phyloP scores from a whole-genome alignment of 2,329 filamentous ascomycete species.

The Aspergillus sp. region DNA sequence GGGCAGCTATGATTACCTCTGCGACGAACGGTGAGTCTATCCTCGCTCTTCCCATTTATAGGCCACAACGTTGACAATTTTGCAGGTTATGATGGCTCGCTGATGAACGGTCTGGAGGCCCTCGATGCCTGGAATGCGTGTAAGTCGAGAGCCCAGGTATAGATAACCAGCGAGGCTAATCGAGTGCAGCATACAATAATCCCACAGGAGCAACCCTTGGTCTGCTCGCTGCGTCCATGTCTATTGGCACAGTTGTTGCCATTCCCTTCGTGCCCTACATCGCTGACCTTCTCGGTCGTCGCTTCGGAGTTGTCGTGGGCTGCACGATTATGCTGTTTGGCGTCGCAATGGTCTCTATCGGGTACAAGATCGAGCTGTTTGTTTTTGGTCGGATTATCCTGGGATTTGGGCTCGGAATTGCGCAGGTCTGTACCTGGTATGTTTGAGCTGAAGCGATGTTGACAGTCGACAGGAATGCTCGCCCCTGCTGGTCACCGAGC shows the following conservation, averaged over 20 bases:
- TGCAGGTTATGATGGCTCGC: slow-evolving; percentile 49
- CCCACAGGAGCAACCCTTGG: slow-evolving; percentile 40
- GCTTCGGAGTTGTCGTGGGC: slow-evolving; percentile 48
- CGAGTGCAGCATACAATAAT: slow-evolving; percentile 19
- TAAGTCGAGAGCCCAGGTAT: neutral
- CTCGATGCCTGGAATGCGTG: slow-evolving; percentile 45
- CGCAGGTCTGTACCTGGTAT: slow-evolving; percentile 8
- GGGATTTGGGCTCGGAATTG: slow-evolving; percentile 29
- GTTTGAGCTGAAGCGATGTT: neutral
- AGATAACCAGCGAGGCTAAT: neutral
- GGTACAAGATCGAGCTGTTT: slow-evolving; percentile 29
- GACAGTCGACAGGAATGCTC: slow-evolving; percentile 17
- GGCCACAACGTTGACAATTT: neutral
- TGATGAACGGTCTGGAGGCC: slow-evolving; percentile 53
- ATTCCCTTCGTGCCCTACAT: slow-evolving; percentile 51
- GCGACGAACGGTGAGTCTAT: slow-evolving; percentile 12
- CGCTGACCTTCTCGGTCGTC: slow-evolving; percentile 49
- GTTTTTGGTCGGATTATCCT: slow-evolving; percentile 29
- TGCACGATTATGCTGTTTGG: slow-evolving; percentile 25
- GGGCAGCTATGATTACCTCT: slow-evolving; percentile 9
- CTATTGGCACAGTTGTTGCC: slow-evolving; percentile 49
- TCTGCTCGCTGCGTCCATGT: slow-evolving; percentile 51
- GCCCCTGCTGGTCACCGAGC: slow-evolving; percentile 29
- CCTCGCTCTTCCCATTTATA: too few relatives aligned
- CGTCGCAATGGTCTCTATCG: slow-evolving; percentile 29